Evolutionary conservation across 2,329 filamentous ascomycete genomes (phyloP), one percentile per base, ranked within the genome.

Genomic region (Aspergillus transmontanensis): DNA sequence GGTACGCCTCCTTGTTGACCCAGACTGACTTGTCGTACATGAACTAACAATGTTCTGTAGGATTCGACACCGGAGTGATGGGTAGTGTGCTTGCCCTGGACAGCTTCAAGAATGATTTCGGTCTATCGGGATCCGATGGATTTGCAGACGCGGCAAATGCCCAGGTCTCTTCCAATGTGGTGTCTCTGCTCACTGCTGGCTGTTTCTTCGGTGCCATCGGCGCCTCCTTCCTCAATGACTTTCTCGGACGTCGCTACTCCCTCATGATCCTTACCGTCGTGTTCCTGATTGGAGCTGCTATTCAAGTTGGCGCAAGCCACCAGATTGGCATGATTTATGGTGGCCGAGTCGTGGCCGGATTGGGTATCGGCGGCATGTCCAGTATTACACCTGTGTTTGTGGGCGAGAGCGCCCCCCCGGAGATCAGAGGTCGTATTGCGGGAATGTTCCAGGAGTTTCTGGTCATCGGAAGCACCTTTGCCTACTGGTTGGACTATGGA

Each of bases 401-500:
- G 16, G 73, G 71, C 32, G 76, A 78, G 60, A 78, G 76, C 63
- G 71, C 68, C 26, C 76, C 76, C 1, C 69, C 76, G 0, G 53
- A 68, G n/a, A 71, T 68, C 19, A 69, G 76, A 50, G 76, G 76
- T 45, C 74, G 75, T 16, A 72, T 78, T 41, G 73, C 76, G 0
- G 76, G 76, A 43, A 63, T 78, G 5, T 78, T 78, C 67, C 75
- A 77, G 64, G 74, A 76, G 57, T 77, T 78, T 60, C 66, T 77
- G 19, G 76, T 78, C 19, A 76, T 78, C 26, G 75, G 75, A 57
- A 84, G 83, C 26, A 84, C 81, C 57, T 72, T 84, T 21, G 79
- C 80, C 41, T 85, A 84, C 74, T 85, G 84, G 74, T 78, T 85
- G 59, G 83, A 85, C 70, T 85, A 84, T 65, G 83, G 83, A 41